Evolutionary conservation across 805 yeast species (phyloP).

Genomic region (Blastobotrys americana): DNA sequence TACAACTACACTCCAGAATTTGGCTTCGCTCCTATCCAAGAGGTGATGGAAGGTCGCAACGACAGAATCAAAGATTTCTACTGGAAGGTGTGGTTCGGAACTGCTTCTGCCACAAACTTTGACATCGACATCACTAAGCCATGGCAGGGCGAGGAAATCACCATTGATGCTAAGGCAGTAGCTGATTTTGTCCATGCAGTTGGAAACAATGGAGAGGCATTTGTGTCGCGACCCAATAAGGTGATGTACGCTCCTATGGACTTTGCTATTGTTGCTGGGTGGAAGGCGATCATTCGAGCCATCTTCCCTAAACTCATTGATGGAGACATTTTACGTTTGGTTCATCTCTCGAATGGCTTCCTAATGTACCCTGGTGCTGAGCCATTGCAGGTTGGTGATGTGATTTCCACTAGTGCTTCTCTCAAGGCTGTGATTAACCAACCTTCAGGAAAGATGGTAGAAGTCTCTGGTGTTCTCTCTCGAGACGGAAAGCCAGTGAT

Average conservation of each 20-base stretch:
- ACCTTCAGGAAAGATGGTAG: constrained; percentile 90
- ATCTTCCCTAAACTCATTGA: constrained; percentile 94
- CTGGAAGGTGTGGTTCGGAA: constrained; percentile 95
- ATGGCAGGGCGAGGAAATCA: constrained; percentile 61
- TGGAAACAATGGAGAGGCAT: constrained; percentile 95
- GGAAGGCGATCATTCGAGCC: constrained; percentile 98
- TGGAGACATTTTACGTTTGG: constrained; percentile 90
- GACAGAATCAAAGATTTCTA: constrained; percentile 89
- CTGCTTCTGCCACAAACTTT: constrained; percentile 42
- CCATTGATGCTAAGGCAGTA: constrained; percentile 68
- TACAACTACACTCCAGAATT: constrained; percentile 74
- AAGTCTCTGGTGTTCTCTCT: constrained; percentile 82
- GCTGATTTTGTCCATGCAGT: constrained; percentile 94
- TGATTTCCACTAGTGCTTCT: constrained; percentile 72
- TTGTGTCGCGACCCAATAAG: constrained; percentile 76
- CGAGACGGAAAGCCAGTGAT: constrained; percentile 74
- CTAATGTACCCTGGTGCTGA: constrained; percentile 86
- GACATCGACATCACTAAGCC: constrained; percentile 56
- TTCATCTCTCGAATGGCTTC: constrained; percentile 92
- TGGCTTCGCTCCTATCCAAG: constrained; percentile 95
- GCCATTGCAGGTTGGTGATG: constrained; percentile 83
- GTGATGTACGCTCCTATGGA: constrained; percentile 92
- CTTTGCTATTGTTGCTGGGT: constrained; percentile 95
- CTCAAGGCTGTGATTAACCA: constrained; percentile 85
- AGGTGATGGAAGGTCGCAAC: constrained; percentile 85